phyloP scores from a whole-genome alignment of 345 rosid genomes.

The Hibiscus syriacus region DNA sequence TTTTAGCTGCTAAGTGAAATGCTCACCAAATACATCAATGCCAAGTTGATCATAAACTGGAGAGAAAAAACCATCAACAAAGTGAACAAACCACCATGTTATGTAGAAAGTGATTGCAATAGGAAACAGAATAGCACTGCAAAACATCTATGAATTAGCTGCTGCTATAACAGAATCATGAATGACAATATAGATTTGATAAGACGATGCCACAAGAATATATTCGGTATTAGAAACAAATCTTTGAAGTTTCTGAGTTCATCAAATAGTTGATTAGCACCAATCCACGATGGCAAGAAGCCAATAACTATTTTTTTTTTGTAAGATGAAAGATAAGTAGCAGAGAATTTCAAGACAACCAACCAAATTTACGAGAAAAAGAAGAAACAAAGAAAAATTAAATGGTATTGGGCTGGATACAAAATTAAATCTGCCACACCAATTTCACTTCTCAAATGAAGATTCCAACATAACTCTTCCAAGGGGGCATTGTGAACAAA shows the following conservation, averaged over 20 bases:
- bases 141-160: constrained; percentile 24
- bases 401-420: neutral
- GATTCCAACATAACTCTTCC: neutral
- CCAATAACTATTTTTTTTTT: neutral
- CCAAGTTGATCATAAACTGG: constrained; percentile 93
- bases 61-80: constrained; percentile 95
- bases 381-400: neutral
- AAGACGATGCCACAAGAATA: neutral
- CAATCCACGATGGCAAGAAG: neutral
- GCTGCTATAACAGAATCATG: constrained; percentile 2
- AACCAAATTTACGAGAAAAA: neutral
- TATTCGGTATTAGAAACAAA: neutral
- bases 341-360: neutral
- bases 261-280: neutral
- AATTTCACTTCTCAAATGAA: neutral
- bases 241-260: neutral
- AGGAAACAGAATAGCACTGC: constrained; percentile 92
- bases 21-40: constrained; percentile 80
- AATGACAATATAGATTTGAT: neutral
- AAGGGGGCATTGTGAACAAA: neutral
- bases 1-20: neutral
- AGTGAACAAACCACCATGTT: constrained; percentile 99
- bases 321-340: neutral
- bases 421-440: neutral
- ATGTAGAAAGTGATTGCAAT: constrained; percentile 88